Base-by-base conservation (phyloP, 2,329 filamentous ascomycete genomes). In the Colletotrichum gloeosporioides region DNA sequence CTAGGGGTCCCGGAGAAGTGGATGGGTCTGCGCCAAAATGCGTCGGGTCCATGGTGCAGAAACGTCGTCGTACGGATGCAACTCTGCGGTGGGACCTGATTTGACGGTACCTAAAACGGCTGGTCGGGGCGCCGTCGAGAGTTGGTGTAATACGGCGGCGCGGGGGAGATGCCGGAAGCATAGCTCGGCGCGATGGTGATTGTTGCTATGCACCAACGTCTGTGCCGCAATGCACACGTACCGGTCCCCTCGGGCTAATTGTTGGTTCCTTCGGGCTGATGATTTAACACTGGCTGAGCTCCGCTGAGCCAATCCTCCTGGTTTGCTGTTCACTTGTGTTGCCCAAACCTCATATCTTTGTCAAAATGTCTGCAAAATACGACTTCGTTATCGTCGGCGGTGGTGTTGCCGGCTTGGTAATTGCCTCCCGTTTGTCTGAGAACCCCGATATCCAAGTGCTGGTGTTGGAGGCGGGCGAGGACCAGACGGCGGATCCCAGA, bases 391-490 rank as follows among this genome's bases (percentile, higher is more conserved):
- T 78, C n/a, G 61, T 78, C 39, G 77, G 77, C 49, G 77, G 77
- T 18, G 77, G 77, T 53, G 75, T 77, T 29, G 71, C 75, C 53
- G 77, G 77, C 57, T 65, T 77, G 27, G 77, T 78, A 16, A 53
- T 77, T 15, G 77, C 77, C 5, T 32, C 75, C 27, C 75, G 75
- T 6, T 44, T 78, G n/a, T 77, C 77, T 6, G 80, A 81, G 39
- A 73, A 80, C 27, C 64, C 78, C 4, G 62, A 62, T 4, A 25
- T 78, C 29, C 31, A 69, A 8, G 79, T 84, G 4, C 49, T 83
- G 5, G 79, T 84, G 10, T 63, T 84, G 22, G 83, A 84, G 65
- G 80, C 82, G 7, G 82, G 82, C 18, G 70, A 78, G 13, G 82
- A 83, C 70, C 77, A 77, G 12, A 77, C 72, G 2, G 78, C 75